Evolutionary conservation across 345 rosid genomes (phyloP).

Genomic region (Camelina laxa): DNA sequence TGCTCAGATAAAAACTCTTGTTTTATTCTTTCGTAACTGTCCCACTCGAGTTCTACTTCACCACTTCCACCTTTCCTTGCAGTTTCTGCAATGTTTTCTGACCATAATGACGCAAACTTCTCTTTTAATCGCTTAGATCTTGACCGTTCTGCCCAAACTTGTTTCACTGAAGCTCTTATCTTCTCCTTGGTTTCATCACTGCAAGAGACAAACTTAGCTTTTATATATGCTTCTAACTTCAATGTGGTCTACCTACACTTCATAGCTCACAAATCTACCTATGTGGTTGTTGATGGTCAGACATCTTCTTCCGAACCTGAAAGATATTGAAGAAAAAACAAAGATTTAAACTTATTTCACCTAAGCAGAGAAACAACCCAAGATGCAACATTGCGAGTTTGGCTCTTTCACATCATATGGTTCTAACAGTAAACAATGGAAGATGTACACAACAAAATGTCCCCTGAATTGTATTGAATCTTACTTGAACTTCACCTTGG

Average conservation of each 20-base stretch:
- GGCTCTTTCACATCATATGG: too few species aligned
- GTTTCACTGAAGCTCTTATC: constrained; percentile 62
- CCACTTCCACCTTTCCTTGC: constrained; percentile 71
- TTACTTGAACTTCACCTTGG: constrained; percentile 95
- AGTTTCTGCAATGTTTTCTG: constrained; percentile 60
- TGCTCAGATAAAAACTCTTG: constrained; percentile 56
- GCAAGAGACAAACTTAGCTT: constrained; percentile 40
- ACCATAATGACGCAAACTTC: constrained; percentile 57
- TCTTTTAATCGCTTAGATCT: constrained; percentile 56
- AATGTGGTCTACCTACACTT: background rate
- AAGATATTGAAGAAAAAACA: constrained; percentile 22
- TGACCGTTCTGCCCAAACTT: constrained; percentile 65
- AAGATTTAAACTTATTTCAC: background rate
- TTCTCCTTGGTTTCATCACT: constrained; percentile 73
- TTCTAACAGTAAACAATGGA: too few species aligned
- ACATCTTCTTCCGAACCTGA: constrained; percentile 82
- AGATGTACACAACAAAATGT: background rate
- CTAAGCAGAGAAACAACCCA: background rate
- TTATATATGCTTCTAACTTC: background rate
- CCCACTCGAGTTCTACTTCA: constrained; percentile 70
- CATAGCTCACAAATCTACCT: constrained; percentile 54
- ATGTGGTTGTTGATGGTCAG: constrained; percentile 59
- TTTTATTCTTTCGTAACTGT: constrained; percentile 62
- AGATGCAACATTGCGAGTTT: too few species aligned
- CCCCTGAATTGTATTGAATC: constrained; percentile 46